Evolutionary conservation across 805 yeast species (phyloP), one percentile per base, ranked within the genome.

Genomic region (Pichia heedii): DNA sequence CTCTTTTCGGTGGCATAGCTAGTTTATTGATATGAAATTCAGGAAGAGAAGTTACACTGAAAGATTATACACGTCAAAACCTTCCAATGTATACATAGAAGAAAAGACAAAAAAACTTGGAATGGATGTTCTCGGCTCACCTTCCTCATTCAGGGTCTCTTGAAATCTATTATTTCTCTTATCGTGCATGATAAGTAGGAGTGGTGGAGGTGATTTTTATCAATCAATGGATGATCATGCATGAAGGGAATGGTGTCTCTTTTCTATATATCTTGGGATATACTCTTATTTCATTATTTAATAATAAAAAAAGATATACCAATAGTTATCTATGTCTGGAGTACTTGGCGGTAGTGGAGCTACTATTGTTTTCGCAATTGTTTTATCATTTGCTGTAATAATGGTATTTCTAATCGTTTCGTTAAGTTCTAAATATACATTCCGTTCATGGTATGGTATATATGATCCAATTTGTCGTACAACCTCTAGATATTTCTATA

Each of bases 331-430:
- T n/a, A 36, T 22, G 26, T 33, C 33, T 16, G 29, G 15, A 7
- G 39, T 41, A 8, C 45, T 64, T 16, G 68, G 66, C 7, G 72
- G 69, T 51, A 67, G 73, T 30, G 84, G 84, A 1, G 75, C 84
- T 1, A 77, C 83, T 1, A 77, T 78, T 30, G 61, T 80, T 26
- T 80, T 80, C 59, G 77, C 78, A 58, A 61, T 80, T 12, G 84
- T 85, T 1, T 66, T 80, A 30, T 74, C 80, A 1, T 74, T 78
- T 13, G 85, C 84, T 4, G 71, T 77, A 12, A 54, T 71, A 20
- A 77, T 79, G 33, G 83, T 84, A 5, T 19, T 67, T 0, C 55
- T 77, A 22, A 77, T 80, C 51, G 50, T 77, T 9, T 77, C 77
- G 60, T 78, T 80, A 67, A 75, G 84, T 11, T 54, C 75, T 41